Percentiles rank a stretch among this genome's conserved stretches.
Conservation (phyloP, 345 rosid genomes). For the Populus davidiana region DNA sequence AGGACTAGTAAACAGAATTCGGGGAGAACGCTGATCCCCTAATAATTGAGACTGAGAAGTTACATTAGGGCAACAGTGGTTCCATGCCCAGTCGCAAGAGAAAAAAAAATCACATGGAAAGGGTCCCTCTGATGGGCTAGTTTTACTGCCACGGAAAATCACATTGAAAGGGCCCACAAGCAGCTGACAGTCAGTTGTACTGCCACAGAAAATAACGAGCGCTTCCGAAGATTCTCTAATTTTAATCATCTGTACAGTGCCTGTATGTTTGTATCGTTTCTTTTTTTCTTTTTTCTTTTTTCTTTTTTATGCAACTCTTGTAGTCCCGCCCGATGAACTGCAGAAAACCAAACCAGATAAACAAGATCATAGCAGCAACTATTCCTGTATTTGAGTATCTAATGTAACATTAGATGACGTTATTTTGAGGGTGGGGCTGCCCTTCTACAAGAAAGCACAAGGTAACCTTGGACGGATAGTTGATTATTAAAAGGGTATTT, state of each 20-base stretch:
- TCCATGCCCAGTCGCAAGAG: slow-evolving; percentile 1
- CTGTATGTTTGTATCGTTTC: too few relatives aligned
- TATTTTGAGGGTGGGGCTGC: background rate
- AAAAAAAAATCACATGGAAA: slow-evolving; percentile 26
- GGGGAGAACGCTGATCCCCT: background rate
- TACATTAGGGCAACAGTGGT: background rate
- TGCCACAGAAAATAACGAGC: background rate
- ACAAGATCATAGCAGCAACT: background rate
- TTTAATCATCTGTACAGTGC: too few relatives aligned
- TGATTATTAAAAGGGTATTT: too few relatives aligned
- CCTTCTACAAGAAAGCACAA: background rate
- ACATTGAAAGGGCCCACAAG: slow-evolving; percentile 19
- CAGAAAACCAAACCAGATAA: too few relatives aligned
- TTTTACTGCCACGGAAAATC: background rate
- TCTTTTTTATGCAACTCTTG: too few relatives aligned
- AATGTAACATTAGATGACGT: background rate
- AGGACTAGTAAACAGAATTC: background rate
- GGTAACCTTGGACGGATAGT: background rate
- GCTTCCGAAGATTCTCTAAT: background rate
- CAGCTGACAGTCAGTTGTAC: background rate
- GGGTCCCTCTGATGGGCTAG: background rate
- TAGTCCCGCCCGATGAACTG: too few relatives aligned
- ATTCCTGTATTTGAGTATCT: background rate
- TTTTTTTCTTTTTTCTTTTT: too few relatives aligned
- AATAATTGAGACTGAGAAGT: background rate